Percentiles rank a stretch among this genome's conserved stretches.
Conservation (phyloP, 768 basidiomycete species). For the Tulasnella sp. region DNA sequence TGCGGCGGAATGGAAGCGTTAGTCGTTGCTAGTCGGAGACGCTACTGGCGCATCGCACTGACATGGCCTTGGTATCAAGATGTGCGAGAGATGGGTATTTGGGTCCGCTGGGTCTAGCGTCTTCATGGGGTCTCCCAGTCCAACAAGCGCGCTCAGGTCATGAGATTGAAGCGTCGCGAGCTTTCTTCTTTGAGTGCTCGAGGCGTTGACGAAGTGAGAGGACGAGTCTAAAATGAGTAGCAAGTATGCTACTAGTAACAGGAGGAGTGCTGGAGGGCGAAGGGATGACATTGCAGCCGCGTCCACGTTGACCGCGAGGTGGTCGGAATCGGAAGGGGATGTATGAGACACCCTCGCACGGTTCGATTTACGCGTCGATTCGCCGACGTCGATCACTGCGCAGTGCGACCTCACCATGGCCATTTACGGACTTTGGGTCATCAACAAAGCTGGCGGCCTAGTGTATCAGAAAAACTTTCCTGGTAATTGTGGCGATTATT, state of each 20-base stretch:
- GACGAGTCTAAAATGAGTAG: neutral
- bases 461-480: constrained; percentile 91
- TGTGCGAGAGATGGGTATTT: constrained; percentile 69
- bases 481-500: constrained; percentile 49
- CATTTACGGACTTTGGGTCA: constrained; percentile 84
- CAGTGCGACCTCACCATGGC: constrained; percentile 49
- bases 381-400: neutral
- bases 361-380: neutral
- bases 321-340: constrained; percentile 15
- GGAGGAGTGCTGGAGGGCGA: neutral
- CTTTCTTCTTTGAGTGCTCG: constrained; percentile 26
- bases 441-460: constrained; percentile 97
- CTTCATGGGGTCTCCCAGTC: constrained; percentile 59
- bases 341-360: constrained; percentile 8
- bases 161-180: constrained; percentile 33
- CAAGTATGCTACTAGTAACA: neutral
- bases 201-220: neutral
- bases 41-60: constrained; percentile 37
- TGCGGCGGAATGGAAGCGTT: constrained; percentile 35
- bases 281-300: neutral
- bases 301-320: constrained; percentile 5
- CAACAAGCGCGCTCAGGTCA: constrained; percentile 51
- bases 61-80: constrained; percentile 83
- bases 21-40: neutral
- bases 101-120: constrained; percentile 65